Percentiles rank a stretch among this genome's conserved stretches.
These are phyloP conservation scores for Malassezia sympodialis DNA, from an alignment of 1,284 basidiomycete genomes.

Conservation along the genomic window DNA sequence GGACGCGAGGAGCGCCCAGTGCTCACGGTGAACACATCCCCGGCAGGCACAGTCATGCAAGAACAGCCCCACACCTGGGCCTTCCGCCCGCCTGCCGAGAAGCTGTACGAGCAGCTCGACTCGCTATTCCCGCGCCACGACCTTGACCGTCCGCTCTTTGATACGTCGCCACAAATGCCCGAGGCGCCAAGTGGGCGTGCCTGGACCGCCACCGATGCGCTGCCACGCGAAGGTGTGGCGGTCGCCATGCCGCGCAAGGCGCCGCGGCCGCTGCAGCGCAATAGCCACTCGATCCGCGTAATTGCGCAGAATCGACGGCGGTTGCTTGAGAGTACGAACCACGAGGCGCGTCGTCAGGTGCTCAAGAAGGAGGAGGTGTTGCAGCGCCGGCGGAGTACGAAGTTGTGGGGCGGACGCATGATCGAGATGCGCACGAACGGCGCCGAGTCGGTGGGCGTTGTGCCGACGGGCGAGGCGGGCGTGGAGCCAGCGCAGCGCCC, in stretches of 20 bases:
- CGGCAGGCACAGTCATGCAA: background rate
- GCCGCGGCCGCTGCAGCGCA: constrained; percentile 19
- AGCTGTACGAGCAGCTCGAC: constrained; percentile 83
- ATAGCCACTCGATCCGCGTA: constrained; percentile 71
- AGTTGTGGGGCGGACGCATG: constrained; percentile 84
- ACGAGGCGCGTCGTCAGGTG: constrained; percentile 50
- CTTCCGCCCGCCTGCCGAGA: constrained; percentile 80
- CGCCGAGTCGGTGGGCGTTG: constrained; percentile 28
- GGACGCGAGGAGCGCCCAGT: constrained; percentile 22
- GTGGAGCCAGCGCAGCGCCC: constrained; percentile 18
- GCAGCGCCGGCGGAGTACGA: constrained; percentile 73
- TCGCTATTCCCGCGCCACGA: constrained; percentile 94
- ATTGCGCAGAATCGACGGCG: constrained; percentile 61
- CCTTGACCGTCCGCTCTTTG: constrained; percentile 87
- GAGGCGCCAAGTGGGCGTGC: background rate
- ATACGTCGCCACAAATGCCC: constrained; percentile 49
- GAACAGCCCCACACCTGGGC: constrained; percentile 44
- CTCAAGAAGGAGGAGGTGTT: constrained; percentile 49
- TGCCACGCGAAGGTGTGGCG: background rate
- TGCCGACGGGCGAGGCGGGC: constrained; percentile 21
- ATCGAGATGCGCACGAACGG: constrained; percentile 70
- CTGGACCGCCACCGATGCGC: background rate
- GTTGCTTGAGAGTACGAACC: constrained; percentile 33
- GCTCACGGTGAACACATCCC: constrained; percentile 32
- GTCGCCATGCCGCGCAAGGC: background rate